Evolutionary conservation across 2,329 filamentous ascomycete species (phyloP), one percentile per base, ranked within the genome.

Genomic region (Ophiostoma perfectum): DNA sequence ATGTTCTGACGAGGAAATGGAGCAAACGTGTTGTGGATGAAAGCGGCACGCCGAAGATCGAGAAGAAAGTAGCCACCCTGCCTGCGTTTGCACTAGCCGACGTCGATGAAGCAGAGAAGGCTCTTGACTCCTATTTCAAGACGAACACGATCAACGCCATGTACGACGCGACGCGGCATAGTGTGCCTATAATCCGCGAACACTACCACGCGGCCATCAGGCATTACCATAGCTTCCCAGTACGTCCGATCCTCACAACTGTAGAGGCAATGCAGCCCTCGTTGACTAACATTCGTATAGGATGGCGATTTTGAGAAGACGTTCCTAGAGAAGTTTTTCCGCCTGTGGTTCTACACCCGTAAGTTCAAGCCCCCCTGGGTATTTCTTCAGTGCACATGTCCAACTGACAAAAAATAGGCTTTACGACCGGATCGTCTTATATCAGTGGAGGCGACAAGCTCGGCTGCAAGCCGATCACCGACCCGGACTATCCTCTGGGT

Each of bases 291-390:
- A 27, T 38, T 9, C 5, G 14, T 45, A 77, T 45, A 77, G 68
- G 68, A 75, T 0, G 70, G 72, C 1, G 70, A 73, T 27, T 70
- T 73, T 14, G 77, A 80, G 47, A 74, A 76, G 41, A 67, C 72
- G 0, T 77, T 84, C 4, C 68, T 84, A n/a, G 68, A 70, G 0
- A 77, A 78, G 9, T 75, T 81, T 3, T 80, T 84, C 36, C 73
- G 74, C 5, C 71, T 84, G 0, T 82, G 81, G 80, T 81, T 83
- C 71, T 80, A 79, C 3, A 79, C 79, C 11, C 76, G 83, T 84
- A 72, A 73, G 82, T 77, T 1, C 27, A 27, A 27, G 27, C 27
- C 27, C 27, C 27, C 27, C 27, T 27, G 27, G 27, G 38, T 45
- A 12, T n/a, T n/a, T n/a, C n/a, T n/a, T n/a, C n/a, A 36, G 49